Evolutionary conservation across 1,284 basidiomycete genomes (phyloP), one percentile per base, ranked within the genome.

Genomic region (Ganoderma sinense): DNA sequence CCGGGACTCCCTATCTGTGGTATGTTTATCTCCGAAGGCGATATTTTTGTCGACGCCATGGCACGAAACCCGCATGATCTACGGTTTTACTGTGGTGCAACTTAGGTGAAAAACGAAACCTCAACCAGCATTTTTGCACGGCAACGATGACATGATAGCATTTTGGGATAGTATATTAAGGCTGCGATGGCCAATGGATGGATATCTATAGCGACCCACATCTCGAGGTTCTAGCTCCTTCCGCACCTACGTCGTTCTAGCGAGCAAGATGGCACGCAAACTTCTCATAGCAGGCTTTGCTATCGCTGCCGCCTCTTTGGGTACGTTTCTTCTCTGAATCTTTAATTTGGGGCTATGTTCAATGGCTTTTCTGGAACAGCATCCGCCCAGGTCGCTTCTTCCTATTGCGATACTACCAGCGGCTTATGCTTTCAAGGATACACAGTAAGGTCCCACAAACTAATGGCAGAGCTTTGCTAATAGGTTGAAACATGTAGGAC

Each of bases 341-440:
- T 31, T 58, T 11, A 29, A 26, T 13, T n/a, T 2, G 33, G 33
- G 3, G 4, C 39, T 8, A 3, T 33, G 14, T 43, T 45, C 39
- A 40, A 62, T 13, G 8, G 33, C n/a, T n/a, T 14, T 8, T n/a
- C n/a, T 14, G 39, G 20, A 59, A 7, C 64, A 76, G 77, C 62
- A 31, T 59, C 72, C 26, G 76, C 75, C 10, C 78, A 79, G 67
- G 72, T 70, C 11, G 73, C 68, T 26, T 72, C 75, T 13, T 71
- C 75, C 1, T 78, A 74, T 64, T 78, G 77, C 48, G 78, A 79
- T 64, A 71, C 75, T 23, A 45, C 73, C 5, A 79, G 78, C 64
- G 75, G 75, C 0, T 77, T 79, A 26, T 78, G 77, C 69, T 77
- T 75, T 60, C 72, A 76, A 56, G 78, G 78, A 31, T 77, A 77